Evolutionary conservation across 1,284 basidiomycete genomes (phyloP), one percentile per base, ranked within the genome.

Genomic region (Cerrena zonata): DNA sequence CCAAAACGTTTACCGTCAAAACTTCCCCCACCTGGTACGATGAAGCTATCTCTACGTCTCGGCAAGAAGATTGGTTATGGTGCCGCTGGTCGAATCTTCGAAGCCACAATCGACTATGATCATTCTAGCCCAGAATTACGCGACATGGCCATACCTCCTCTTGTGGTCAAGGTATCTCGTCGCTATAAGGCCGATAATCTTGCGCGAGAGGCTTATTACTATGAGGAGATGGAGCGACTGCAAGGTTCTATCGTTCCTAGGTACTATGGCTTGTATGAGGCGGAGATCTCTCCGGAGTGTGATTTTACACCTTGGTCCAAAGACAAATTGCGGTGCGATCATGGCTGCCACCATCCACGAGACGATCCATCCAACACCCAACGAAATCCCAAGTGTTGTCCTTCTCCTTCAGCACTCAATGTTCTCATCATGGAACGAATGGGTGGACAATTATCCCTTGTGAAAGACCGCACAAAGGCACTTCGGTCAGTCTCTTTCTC

Each of bases 181-280:
- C 49, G 10, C 18, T 10, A 25, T 21, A 13, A 36, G 7, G 11
- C 23, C 13, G 23, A n/a, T 19, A 37, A 7, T 12, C 48, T 52
- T 24, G 47, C 26, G 4, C 38, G 30, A 4, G 51, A 52, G 42
- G 47, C 51, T 4, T 48, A 18, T 39, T 34, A 49, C 25, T 52
- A 52, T 30, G 40, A 52, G 34, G 51, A 52, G 39, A 52, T 52
- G 51, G 47, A 48, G 4, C 44, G 47, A 11, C 34, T 52, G 21
- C 51, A 52, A 34, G 51, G 51, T n/a, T 39, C 42, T 11, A 41
- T 30, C 3, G 21, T 52, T 12, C 47, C 51, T 5, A 40, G 51
- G 12, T 49, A 36, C 3, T 52, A 52, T 24, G 51, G 51, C 13
- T 24, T 34, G 10, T 52, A 48, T 23, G 7, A 34, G 30, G 15